Conservation (phyloP, 805 yeast genomes). For the Nadsonia fulvescens region DNA sequence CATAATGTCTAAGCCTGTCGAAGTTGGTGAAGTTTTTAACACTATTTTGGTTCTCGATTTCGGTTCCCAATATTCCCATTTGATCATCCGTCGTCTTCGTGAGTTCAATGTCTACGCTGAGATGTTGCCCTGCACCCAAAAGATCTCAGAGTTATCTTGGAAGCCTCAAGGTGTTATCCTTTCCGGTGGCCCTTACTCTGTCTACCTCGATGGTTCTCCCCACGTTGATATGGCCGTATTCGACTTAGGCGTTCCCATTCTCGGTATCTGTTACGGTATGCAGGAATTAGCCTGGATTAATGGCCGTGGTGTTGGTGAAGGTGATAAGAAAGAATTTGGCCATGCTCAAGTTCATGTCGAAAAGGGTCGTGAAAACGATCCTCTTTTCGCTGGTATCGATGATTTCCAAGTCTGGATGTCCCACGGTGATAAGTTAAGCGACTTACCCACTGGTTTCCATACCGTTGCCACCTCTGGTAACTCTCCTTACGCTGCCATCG, state of each 20-base stretch:
- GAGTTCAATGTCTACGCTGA: constrained; percentile 97
- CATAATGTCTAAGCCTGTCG: constrained; percentile 15
- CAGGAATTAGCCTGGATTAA: constrained; percentile 98
- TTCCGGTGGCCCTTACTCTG: constrained; percentile 97
- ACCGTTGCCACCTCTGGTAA: constrained; percentile 81
- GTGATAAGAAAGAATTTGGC: constrained; percentile 96
- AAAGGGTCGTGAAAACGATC: constrained; percentile 43
- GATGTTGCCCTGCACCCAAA: constrained; percentile 98
- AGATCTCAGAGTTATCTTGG: constrained; percentile 80
- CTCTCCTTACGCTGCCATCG: constrained; percentile 91
- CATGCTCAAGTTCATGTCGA: constrained; percentile 76
- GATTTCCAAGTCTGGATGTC: constrained; percentile 99
- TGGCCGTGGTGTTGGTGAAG: constrained; percentile 73
- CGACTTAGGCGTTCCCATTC: constrained; percentile 77
- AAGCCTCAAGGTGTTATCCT: constrained; percentile 91
- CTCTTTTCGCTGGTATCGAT: constrained; percentile 74
- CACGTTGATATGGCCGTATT: constrained; percentile 93
- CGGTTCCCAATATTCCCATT: constrained; percentile 95
- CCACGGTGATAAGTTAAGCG: constrained; percentile 88
- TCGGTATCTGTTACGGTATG: constrained; percentile 98
- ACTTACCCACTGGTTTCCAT: constrained; percentile 77
- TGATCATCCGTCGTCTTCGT: constrained; percentile 92
- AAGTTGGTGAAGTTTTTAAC: constrained; percentile 82
- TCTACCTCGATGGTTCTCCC: constrained; percentile 87
- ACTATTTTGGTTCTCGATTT: constrained; percentile 94